Conservation (phyloP, 345 rosid species). For the Eucalyptus sp. region DNA sequence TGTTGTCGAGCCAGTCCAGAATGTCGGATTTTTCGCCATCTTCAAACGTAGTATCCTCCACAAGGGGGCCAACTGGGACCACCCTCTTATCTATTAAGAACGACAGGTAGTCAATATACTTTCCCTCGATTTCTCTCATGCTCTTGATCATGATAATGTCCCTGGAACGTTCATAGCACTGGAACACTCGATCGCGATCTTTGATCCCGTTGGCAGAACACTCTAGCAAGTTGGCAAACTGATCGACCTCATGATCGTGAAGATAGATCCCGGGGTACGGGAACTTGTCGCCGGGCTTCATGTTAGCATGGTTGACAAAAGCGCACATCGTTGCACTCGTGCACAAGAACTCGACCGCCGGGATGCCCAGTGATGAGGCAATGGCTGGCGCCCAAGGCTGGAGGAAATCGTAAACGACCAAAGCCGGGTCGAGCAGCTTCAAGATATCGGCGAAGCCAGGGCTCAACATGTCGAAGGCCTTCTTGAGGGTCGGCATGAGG, state of each 20-base stretch:
- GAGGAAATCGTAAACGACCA: conserved; percentile 7
- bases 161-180: neutral
- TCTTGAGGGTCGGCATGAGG: conserved; percentile 1
- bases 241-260: neutral
- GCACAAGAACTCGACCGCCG: neutral
- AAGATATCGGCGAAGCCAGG: neutral
- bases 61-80: conserved; percentile 7
- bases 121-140: conserved; percentile 5
- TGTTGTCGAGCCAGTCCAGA: conserved; percentile 7
- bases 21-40: neutral
- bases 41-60: too few relatives aligned
- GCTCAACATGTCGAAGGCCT: conserved; percentile 2
- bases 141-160: conserved; percentile 1
- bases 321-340: neutral
- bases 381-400: conserved; percentile 9
- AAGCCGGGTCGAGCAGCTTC: neutral
- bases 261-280: neutral
- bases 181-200: neutral
- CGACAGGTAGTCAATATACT: conserved; percentile 4
- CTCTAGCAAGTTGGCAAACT: neutral
- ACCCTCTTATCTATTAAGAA: neutral
- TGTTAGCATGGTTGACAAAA: neutral
- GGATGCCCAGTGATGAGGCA: neutral
- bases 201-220: neutral
- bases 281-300: neutral